Base-by-base conservation (phyloP, 108 stramenopile genomes). In the Skeletonema costatum region DNA sequence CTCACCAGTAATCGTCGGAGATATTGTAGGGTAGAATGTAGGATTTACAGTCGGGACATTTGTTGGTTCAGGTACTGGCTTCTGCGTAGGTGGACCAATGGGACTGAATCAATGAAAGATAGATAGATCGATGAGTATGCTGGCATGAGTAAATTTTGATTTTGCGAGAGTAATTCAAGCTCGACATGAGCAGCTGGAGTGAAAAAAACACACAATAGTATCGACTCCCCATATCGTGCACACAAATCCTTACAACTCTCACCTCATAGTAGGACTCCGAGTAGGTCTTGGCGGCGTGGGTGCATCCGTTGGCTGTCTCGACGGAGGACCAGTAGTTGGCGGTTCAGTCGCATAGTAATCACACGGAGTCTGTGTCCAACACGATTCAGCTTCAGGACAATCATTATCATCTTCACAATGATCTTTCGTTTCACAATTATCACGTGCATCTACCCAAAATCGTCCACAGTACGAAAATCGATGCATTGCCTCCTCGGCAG, bases 321-420 rank as follows among this genome's bases (percentile, higher is more conserved):
- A 30, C 5, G 68, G 68, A 5, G 68, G 61, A 2, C 32, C 19
- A 17, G 72, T 53, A 12, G 81, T 76, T 50, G 81, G 81, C 7
- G 71, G 53, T 46, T 66, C 74, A 16, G 81, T 82, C 17, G 81
- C 81, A 19, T 61, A 66, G 60, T 63, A 75, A 82, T 82, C 81
- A 48, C 81, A 82, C 0, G 81, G 81, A 64, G 81, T 82, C 64
- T 76, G 60, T 10, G 81, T 82, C 81, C 81, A 82, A 56, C 81
- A 82, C 14, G 63, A 68, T 50, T 82, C 81, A 68, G 39, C 46
- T 41, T 75, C 74, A 1, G 81, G 81, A 41, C 81, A 82, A 44
- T 82, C 81, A 60, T 32, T 19, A 63, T 82, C 81, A 56, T 82
- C 81, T 58, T 71, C 81, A 38, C 81, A 82, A 48, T 82, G 81